Percentiles rank a stretch among this genome's conserved stretches.
Evolutionary conservation across 2,329 filamentous ascomycete genomes (phyloP).

Genomic region (Clarireedia homoeocarpa): DNA sequence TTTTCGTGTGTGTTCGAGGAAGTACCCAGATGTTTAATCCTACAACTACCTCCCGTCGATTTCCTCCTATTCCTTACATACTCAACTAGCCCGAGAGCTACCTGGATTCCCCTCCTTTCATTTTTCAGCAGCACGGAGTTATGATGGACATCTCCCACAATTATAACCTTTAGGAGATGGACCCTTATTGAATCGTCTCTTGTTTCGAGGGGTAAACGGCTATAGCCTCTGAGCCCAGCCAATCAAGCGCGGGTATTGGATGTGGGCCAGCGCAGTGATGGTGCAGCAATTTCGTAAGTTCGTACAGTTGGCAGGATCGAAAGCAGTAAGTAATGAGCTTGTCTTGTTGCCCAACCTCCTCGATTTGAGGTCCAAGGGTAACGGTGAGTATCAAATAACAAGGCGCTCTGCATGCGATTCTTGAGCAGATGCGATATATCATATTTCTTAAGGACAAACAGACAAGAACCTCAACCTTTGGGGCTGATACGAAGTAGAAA

Average conservation of each 20-base stretch:
- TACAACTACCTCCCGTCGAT: too few species aligned
- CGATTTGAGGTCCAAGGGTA: slow-evolving; percentile 3
- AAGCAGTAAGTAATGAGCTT: not conserved
- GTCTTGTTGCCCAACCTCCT: slow-evolving; percentile 6
- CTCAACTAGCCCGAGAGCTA: too few species aligned
- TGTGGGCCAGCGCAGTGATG: not conserved
- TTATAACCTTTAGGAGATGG: slow-evolving; percentile 1
- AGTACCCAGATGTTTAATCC: not conserved
- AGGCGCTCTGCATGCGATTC: not conserved
- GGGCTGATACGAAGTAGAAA: too few species aligned
- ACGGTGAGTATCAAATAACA: slow-evolving; percentile 2
- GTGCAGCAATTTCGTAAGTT: slow-evolving; percentile 5
- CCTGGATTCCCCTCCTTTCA: not conserved
- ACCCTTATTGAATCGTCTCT: slow-evolving; percentile 3
- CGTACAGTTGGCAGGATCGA: slow-evolving; percentile 5
- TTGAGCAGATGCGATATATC: slow-evolving; percentile 3
- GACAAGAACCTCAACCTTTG: too few species aligned
- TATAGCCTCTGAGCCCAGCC: not conserved
- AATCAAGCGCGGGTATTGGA: not conserved
- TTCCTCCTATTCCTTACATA: too few species aligned
- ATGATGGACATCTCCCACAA: not conserved
- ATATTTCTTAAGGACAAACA: not conserved
- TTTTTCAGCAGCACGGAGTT: not conserved
- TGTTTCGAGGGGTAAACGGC: slow-evolving; percentile 6
- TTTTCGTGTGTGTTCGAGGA: not conserved